Base-by-base conservation (phyloP, 1,284 basidiomycete species). In the Trichosporon sp. region DNA sequence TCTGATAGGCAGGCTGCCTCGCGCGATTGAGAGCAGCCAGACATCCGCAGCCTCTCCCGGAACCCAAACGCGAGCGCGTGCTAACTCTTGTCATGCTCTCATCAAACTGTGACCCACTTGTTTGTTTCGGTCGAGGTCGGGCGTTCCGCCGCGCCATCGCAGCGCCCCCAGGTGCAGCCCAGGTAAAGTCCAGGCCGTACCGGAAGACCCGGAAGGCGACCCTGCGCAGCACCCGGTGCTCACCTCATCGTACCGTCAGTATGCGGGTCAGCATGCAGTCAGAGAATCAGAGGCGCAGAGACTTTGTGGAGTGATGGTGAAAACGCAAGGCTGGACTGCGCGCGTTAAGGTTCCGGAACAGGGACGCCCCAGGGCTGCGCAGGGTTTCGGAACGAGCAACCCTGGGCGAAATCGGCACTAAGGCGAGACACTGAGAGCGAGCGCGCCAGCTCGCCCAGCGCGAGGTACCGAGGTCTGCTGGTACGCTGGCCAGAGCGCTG, bases 291-390 rank as follows among this genome's bases (percentile, higher is more conserved):
- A 46, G 16, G 4, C 16, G 26, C 26, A 26, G 26, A 26, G 26
- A 26, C 26, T 26, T 26, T 26, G 26, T 26, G 26, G 26, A 26
- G 16, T n/a, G 16, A 16, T 26, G 51, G 46, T 19, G 51, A 54
- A 26, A 26, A 10, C 6, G 8, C 14, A 54, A 21, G 21, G 21
- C 51, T 7, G 46, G 46, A 11, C n/a, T 54, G 51, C 51, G 51
- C 6, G 51, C 43, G 51, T 54, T 54, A 54, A 54, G 51, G 51
- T 54, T 54, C 51, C 51, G 51, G 51, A 54, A 54, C 51, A 54
- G 51, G 51, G 46, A 12, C 11, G 8, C 2, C 38, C 6, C 16
- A 48, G 46, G 46, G 46, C 19, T 6, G n/a, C 11, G 8, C 21
- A 54, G 51, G 51, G 51, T 54, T 26, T 54, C 51, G 51, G 51